Evolutionary conservation across 2,329 filamentous ascomycete genomes (phyloP), one percentile per base, ranked within the genome.

Genomic region (Paecilomyces fulvus): DNA sequence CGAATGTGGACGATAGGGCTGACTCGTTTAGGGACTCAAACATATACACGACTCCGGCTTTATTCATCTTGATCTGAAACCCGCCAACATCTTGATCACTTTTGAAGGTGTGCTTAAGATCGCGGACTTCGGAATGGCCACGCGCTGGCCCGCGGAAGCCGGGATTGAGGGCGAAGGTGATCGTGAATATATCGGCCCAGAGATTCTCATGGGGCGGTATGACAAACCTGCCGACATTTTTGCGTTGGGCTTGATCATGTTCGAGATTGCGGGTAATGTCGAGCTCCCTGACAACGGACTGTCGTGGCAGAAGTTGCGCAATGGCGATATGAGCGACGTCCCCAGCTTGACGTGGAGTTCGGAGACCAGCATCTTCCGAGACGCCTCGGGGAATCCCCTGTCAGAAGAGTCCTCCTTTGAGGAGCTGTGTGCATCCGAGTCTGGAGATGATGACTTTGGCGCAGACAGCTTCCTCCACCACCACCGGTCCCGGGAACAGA

Each of bases 181-280:
- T 70, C 89, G 94, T 52, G 90, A 96, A 70, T 99, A 99, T 70
- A 92, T 99, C 69, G 92, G 89, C 0, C 92, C 92, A 0, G 94
- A 99, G 73, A 90, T 96, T 59, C 83, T 99, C 20, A 84, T 84
- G 67, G 92, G 92, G 48, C 83, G 86, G 60, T 94, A 88, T 64
- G 91, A 95, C 74, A 94, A 92, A 71, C 89, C 92, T 37, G 89
- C 91, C 33, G 94, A 99, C 72, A 83, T 99, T 53, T 99, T 96
- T 72, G 90, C 94, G 10, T 83, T 99, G 30, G 94, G 94, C 53
- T 83, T 97, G 65, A 95, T 97, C 72, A 89, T 96, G 70, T 84
- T 96, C 52, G 94, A 99, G 75, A 94, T 92, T 65, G 92, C 91
- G 25, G 91, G 89, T 60, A 99, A 99, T 67, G 91, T 96, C 53